Evolutionary conservation across 768 basidiomycete genomes (phyloP), one percentile per base, ranked within the genome.

Genomic region (Austroboletus festivus): DNA sequence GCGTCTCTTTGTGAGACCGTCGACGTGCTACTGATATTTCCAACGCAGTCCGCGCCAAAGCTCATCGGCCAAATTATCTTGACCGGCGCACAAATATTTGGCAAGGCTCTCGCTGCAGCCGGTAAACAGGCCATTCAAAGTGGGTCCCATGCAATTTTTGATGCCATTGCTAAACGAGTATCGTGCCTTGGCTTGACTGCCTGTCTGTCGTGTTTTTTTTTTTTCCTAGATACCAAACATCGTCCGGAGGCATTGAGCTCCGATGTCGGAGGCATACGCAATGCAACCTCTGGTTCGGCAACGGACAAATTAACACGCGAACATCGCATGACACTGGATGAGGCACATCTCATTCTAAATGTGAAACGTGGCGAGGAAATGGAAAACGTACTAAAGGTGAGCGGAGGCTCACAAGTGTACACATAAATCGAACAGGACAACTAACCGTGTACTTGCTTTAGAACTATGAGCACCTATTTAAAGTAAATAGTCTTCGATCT

Each of bases 391-490:
- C 63, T 89, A 33, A 85, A 89, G 78, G 94, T 89, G 62, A 59
- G 73, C 64, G 23, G 26, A 23, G 12, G 16, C 5, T 5, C 33
- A 13, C 24, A 24, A 31, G 5, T 28, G 28, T 28, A 24, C 55
- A 40, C 5, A 6, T 31, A 20, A 22, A 51, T 28, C 5, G 19
- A 38, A 38, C 11, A 20, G 18, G 7, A 19, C 23, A 18, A 26
- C 47, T 60, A 9, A 55, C 44, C 16, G 15, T 20, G 13, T 48
- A 43, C 40, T 4, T 24, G 22, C 35, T 11, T 63, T 28, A 99
- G 95, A 82, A 87, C 61, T 97, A 96, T 60, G 92, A 98, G 53
- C 86, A 89, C 60, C 73, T 98, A 44, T 96, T 97, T 77, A 86
- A 89, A 68, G 83, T 83, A 39, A 99, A 99, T 66, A 76, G 85